A percentile compares a stretch with the other conserved stretches of the same genome.
Conservation (phyloP, 495 filamentous ascomycete species). For the Aspergillus conjunctus region DNA sequence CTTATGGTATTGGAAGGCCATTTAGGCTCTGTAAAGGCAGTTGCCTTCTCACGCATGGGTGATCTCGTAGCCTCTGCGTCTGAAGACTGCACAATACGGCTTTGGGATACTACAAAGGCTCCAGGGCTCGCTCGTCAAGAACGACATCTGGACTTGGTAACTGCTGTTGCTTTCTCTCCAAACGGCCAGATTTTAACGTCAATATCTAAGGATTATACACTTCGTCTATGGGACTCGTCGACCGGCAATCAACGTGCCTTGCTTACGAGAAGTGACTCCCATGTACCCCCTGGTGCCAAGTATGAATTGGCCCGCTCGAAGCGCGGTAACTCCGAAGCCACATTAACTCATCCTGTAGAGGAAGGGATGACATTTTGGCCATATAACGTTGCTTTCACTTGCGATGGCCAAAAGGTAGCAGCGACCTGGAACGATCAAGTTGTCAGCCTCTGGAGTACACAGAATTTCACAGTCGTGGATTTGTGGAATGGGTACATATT, state of each 20-base stretch:
- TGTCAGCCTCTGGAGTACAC: too few species aligned
- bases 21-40: background rate
- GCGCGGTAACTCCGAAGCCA: too few species aligned
- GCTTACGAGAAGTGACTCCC: too few species aligned
- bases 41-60: background rate
- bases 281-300: background rate
- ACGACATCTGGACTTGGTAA: background rate
- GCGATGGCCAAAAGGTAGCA: too few species aligned
- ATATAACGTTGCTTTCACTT: too few species aligned
- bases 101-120: background rate
- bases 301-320: too few species aligned
- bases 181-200: background rate
- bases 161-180: background rate
- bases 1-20: background rate
- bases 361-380: too few species aligned
- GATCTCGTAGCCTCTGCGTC: background rate
- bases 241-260: background rate
- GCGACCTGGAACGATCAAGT: too few species aligned
- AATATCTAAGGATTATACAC: background rate
- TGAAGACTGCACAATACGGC: background rate
- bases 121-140: background rate
- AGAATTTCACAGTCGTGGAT: too few species aligned
- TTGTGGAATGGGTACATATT: too few species aligned
- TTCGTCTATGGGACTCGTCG: background rate
- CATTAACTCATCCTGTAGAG: too few species aligned